Evolutionary conservation across 2,329 filamentous ascomycete genomes (phyloP).

Genomic region (Chaetomiaceae sp.): DNA sequence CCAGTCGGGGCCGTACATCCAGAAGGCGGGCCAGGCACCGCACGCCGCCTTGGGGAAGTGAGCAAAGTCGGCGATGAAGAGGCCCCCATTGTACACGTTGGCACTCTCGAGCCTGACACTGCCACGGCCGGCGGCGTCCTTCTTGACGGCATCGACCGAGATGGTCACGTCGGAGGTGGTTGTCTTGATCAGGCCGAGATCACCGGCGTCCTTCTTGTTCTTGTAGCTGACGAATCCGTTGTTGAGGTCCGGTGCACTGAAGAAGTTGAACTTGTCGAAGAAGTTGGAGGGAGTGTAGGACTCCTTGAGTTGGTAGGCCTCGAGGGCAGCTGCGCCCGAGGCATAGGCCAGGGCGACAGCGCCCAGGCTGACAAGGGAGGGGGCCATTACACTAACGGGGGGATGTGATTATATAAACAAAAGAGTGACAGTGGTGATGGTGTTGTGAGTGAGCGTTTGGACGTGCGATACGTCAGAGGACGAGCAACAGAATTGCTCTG

Average conservation of each 20-base stretch:
- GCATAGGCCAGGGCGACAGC: constrained; percentile 34
- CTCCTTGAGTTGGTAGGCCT: constrained; percentile 37
- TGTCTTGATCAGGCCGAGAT: constrained; percentile 33
- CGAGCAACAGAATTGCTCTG: constrained; percentile 34
- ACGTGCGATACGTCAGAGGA: constrained; percentile 43
- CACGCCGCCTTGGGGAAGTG: constrained; percentile 64
- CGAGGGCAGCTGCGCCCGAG: constrained; percentile 31
- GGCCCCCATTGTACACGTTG: constrained; percentile 56
- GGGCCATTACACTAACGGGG: constrained; percentile 32
- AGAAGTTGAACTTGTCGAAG: constrained; percentile 35
- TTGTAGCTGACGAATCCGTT: constrained; percentile 58
- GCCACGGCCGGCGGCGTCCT: constrained; percentile 31
- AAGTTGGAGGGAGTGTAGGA: constrained; percentile 42
- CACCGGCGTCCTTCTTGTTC: constrained; percentile 31
- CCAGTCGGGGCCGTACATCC: constrained; percentile 52
- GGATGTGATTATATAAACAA: constrained; percentile 18
- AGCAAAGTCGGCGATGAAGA: constrained; percentile 64
- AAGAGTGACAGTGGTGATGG: constrained; percentile 31
- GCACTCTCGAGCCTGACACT: constrained; percentile 64
- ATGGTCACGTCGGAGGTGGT: constrained; percentile 35
- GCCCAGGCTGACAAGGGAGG: constrained; percentile 38
- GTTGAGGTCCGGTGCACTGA: constrained; percentile 51
- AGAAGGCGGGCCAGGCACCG: constrained; percentile 68
- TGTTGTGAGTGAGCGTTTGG: constrained; percentile 31
- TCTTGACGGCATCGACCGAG: constrained; percentile 34